Percentiles rank a stretch among this genome's conserved stretches.
These are phyloP conservation scores for Mimosa bimucronata DNA, from an alignment of 306 rosid genomes.

Conservation along the genomic window DNA sequence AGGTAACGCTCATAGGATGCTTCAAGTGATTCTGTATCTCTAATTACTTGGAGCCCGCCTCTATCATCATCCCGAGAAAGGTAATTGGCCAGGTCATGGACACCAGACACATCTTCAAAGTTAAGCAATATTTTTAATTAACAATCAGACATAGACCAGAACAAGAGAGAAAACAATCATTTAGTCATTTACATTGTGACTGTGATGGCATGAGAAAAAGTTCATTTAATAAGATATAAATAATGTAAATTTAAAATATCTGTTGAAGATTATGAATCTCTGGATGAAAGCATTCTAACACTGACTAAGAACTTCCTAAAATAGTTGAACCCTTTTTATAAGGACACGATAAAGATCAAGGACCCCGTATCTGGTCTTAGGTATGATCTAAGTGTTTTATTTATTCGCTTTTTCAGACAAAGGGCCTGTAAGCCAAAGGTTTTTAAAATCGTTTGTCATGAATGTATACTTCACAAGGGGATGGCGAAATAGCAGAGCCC, in stretches of 20 bases:
- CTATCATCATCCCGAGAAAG: slow-evolving; percentile 80
- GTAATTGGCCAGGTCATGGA: slow-evolving; percentile 70
- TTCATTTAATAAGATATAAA: slow-evolving; percentile 16
- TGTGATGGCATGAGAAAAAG: slow-evolving; percentile 24
- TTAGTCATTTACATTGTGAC: background rate
- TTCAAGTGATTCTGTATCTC: slow-evolving; percentile 89
- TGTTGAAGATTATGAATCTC: slow-evolving; percentile 18
- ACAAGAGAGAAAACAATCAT: slow-evolving; percentile 25
- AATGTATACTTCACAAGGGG: too few species aligned
- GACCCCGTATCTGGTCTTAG: too few species aligned
- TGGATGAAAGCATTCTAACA: background rate
- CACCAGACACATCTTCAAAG: slow-evolving; percentile 70
- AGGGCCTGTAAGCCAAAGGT: too few species aligned
- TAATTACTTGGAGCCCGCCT: slow-evolving; percentile 69
- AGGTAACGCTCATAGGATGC: slow-evolving; percentile 97
- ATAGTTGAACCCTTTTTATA: background rate
- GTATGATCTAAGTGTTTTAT: too few species aligned
- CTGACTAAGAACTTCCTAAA: slow-evolving; percentile 1
- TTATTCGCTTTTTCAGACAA: too few species aligned
- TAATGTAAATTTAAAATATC: slow-evolving; percentile 27
- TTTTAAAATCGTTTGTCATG: too few species aligned
- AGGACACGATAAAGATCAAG: too few species aligned
- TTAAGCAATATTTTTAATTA: slow-evolving; percentile 40
- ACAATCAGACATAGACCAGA: slow-evolving; percentile 30
- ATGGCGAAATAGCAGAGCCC: too few species aligned